Percentiles rank a stretch among this genome's conserved stretches.
These are phyloP conservation scores for Alternaria gansuensis DNA, from an alignment of 2,329 filamentous ascomycete genomes.

Conservation along the genomic window DNA sequence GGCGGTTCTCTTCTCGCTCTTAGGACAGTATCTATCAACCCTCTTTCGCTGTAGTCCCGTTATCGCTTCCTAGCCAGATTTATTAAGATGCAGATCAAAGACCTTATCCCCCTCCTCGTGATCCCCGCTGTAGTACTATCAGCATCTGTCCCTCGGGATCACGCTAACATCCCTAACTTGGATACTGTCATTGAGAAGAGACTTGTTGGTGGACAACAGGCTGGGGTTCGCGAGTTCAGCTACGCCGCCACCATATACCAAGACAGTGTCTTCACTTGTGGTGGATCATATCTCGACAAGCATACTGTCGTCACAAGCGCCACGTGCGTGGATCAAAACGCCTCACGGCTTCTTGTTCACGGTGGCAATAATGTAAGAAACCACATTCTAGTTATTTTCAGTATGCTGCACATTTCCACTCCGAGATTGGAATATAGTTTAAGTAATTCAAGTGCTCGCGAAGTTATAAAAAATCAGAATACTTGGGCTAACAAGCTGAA, in stretches of 20 bases:
- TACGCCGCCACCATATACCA: conserved; percentile 33
- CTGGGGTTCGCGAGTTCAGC: conserved; percentile 39
- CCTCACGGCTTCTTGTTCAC: conserved; percentile 23
- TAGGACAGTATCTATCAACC: not conserved
- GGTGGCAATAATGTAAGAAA: conserved; percentile 27
- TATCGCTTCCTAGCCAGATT: not conserved
- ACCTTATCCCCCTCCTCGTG: conserved; percentile 9
- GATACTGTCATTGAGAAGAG: conserved; percentile 10
- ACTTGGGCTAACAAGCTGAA: conserved; percentile 1
- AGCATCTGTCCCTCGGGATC: conserved; percentile 36
- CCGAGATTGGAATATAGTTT: not conserved
- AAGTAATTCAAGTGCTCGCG: not conserved
- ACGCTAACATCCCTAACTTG: conserved; percentile 14
- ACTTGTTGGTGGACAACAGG: conserved; percentile 41
- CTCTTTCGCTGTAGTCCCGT: conserved; percentile 4
- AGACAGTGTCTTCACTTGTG: conserved; percentile 27
- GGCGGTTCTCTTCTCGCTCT: not conserved
- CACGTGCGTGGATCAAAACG: conserved; percentile 9
- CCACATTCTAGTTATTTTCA: not conserved
- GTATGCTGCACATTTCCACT: not conserved
- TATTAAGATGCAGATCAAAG: conserved; percentile 11
- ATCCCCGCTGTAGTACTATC: conserved; percentile 34
- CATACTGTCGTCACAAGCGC: conserved; percentile 43
- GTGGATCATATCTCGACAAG: conserved; percentile 41
- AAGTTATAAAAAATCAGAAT: not conserved